Percentiles rank a stretch among this genome's conserved stretches.
Conservation (phyloP, 345 rosid species). For the Erucastrum elatum region DNA sequence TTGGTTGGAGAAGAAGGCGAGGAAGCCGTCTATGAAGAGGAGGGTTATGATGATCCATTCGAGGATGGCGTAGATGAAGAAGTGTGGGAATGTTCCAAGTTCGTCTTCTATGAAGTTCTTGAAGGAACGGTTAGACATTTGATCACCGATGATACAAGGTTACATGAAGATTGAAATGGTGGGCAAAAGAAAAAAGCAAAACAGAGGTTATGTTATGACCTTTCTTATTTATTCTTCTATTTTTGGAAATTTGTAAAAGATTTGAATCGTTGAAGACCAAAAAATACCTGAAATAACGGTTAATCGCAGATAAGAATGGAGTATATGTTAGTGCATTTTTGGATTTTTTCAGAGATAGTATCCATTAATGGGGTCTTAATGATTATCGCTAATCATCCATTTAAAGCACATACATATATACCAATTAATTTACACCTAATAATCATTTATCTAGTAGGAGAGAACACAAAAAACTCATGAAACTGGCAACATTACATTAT, state of each 20-base stretch:
- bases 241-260: constrained; percentile 4
- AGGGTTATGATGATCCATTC: constrained; percentile 83
- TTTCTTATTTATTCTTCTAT: constrained; percentile 30
- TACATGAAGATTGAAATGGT: constrained; percentile 20
- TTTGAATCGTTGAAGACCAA: constrained; percentile 1
- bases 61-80: constrained; percentile 67
- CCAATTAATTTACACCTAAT: neutral
- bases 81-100: constrained; percentile 66
- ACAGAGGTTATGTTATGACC: constrained; percentile 17
- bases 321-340: neutral
- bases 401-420: neutral
- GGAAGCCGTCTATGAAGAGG: constrained; percentile 74
- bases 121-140: constrained; percentile 71
- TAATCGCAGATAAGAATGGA: constrained; percentile 20
- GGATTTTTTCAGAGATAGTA: constrained; percentile 1
- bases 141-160: constrained; percentile 21
- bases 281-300: constrained; percentile 36
- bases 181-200: constrained; percentile 1
- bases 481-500: constrained; percentile 4
- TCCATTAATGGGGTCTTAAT: neutral
- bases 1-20: constrained; percentile 69
- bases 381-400: neutral
- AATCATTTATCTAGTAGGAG: neutral
- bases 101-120: constrained; percentile 67
- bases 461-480: constrained; percentile 6